These are phyloP conservation scores for Medicago arabica DNA, from an alignment of 306 rosid species.

Conservation along the genomic window DNA sequence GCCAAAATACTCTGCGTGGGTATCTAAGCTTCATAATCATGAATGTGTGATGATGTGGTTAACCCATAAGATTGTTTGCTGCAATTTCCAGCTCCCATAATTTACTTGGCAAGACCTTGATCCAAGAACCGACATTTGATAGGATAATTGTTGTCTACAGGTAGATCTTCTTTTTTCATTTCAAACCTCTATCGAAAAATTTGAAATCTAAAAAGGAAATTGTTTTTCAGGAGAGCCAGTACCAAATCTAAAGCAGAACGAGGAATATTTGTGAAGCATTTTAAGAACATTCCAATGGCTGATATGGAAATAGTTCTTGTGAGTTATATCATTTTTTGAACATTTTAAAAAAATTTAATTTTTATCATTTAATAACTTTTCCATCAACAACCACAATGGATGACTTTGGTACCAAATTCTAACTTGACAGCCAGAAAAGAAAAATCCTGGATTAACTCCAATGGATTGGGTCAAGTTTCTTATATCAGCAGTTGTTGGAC, in stretches of 20 bases:
- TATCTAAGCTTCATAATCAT: constrained; percentile 29
- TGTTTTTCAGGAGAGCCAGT: constrained; percentile 69
- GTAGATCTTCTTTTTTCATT: constrained; percentile 49
- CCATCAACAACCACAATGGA: constrained; percentile 25
- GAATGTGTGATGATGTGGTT: constrained; percentile 14
- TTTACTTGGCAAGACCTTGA: constrained; percentile 70
- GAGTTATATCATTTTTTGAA: constrained; percentile 61
- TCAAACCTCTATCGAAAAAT: constrained; percentile 30
- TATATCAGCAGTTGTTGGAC: constrained; percentile 86
- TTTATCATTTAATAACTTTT: constrained; percentile 50
- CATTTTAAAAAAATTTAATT: constrained; percentile 64
- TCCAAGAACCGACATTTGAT: constrained; percentile 98
- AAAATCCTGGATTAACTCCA: constrained; percentile 97
- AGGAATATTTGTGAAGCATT: constrained; percentile 92
- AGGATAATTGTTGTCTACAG: constrained; percentile 93
- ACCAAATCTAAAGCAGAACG: constrained; percentile 62
- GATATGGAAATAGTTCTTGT: constrained; percentile 98
- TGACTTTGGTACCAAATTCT: constrained; percentile 43
- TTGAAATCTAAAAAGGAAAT: constrained; percentile 47
- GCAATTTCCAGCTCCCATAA: constrained; percentile 58
- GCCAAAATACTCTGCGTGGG: constrained; percentile 17
- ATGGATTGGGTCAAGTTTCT: constrained; percentile 98
- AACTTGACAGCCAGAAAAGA: constrained; percentile 88
- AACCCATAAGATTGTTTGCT: constrained; percentile 39
- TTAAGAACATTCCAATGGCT: constrained; percentile 95